These are phyloP conservation scores for Coemansia pectinata DNA, from an alignment of 192 early-diverging fungal species.

Conservation along the genomic window DNA sequence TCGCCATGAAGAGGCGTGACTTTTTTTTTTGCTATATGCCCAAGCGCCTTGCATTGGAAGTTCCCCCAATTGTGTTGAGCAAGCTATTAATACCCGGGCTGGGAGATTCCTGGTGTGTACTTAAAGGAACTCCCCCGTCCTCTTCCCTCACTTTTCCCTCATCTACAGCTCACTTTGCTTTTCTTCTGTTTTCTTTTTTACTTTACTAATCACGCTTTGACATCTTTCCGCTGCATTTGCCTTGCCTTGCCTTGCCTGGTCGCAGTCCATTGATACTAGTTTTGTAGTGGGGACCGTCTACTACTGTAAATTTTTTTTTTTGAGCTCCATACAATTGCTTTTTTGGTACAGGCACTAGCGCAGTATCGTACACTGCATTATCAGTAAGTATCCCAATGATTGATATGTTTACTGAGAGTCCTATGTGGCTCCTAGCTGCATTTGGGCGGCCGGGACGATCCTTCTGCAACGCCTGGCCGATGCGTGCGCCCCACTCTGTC, in stretches of 20 bases:
- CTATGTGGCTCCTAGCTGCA: not conserved
- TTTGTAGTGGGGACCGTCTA: not conserved
- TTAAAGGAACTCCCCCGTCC: not conserved
- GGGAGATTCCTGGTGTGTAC: slow-evolving; percentile 1
- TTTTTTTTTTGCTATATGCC: not conserved
- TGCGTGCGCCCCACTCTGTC: not conserved
- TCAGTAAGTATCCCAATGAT: not conserved
- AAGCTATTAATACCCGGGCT: slow-evolving; percentile 2
- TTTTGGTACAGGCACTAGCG: not conserved
- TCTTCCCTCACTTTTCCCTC: not conserved
- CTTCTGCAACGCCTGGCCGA: slow-evolving; percentile 1
- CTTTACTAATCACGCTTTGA: slow-evolving; percentile 1
- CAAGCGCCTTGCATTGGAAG: not conserved
- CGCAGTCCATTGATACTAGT: not conserved
- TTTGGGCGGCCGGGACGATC: not conserved
- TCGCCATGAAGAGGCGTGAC: not conserved
- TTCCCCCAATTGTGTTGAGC: slow-evolving; percentile 13
- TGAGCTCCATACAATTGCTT: slow-evolving; percentile 1
- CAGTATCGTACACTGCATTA: not conserved
- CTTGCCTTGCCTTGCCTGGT: not conserved
- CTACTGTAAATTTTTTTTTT: slow-evolving; percentile 1
- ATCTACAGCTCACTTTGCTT: slow-evolving; percentile 6
- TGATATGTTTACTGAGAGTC: not conserved
- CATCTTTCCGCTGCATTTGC: not conserved
- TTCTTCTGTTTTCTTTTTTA: slow-evolving; percentile 5